phyloP scores from a whole-genome alignment of 2,329 filamentous ascomycete genomes.

The Drechslerella stenobrocha region DNA sequence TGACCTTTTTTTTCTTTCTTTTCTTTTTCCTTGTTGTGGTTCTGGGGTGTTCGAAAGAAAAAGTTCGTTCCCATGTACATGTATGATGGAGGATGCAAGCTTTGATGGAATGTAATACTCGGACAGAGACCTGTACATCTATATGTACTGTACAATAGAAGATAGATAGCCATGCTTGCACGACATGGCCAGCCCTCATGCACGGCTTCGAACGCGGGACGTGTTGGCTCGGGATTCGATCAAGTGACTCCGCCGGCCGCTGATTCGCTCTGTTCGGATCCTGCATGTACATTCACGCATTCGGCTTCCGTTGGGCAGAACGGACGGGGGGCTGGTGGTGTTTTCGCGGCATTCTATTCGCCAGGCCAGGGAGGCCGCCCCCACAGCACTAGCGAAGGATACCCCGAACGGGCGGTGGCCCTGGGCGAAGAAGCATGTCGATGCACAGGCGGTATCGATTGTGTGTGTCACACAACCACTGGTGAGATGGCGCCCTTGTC shows the following conservation, averaged over 20 bases:
- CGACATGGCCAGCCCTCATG: background rate
- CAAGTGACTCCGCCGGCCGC: conserved; percentile 23
- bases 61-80: conserved; percentile 3
- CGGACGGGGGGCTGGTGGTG: too few relatives aligned
- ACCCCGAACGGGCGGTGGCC: background rate
- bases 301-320: too few relatives aligned
- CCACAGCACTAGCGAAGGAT: conserved; percentile 47
- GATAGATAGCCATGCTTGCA: background rate
- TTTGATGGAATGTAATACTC: background rate
- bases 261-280: conserved; percentile 13
- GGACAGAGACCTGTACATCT: background rate
- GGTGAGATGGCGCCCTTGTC: conserved; percentile 9
- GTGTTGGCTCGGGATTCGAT: conserved; percentile 46
- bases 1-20: background rate
- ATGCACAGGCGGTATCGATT: background rate
- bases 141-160: background rate
- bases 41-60: background rate
- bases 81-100: background rate
- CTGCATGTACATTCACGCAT: conserved; percentile 12
- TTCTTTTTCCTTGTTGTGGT: background rate
- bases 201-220: conserved; percentile 13
- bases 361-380: conserved; percentile 11
- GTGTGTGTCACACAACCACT: conserved; percentile 29
- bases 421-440: background rate
- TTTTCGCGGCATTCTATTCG: conserved; percentile 30